Evolutionary conservation across 108 stramenopile genomes (phyloP).

Genomic region (Cyclotella baltica): DNA sequence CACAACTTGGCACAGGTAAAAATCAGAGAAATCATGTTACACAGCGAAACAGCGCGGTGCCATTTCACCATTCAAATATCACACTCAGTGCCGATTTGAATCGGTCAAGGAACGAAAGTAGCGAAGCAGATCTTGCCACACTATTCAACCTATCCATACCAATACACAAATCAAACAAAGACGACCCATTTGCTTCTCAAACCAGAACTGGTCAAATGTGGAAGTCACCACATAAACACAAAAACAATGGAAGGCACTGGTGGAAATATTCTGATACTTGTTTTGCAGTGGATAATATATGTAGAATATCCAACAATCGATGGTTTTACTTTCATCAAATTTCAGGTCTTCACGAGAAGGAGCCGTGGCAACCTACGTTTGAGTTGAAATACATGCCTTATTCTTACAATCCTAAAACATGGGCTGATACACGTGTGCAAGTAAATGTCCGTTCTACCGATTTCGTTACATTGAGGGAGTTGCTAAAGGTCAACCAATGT

Average conservation of each 20-base stretch:
- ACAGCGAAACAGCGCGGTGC: neutral
- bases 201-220: neutral
- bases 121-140: neutral
- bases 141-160: neutral
- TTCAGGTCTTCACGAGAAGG: too few species aligned
- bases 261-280: slow-evolving; percentile 8
- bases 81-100: neutral
- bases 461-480: neutral
- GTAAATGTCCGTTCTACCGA: neutral
- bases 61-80: neutral
- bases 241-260: neutral
- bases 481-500: neutral
- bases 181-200: slow-evolving; percentile 10
- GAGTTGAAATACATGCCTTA: neutral
- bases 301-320: neutral
- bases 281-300: slow-evolving; percentile 6
- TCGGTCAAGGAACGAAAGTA: too few species aligned
- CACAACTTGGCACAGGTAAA: neutral
- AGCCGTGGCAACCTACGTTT: neutral
- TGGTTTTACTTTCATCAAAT: neutral
- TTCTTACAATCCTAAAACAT: neutral
- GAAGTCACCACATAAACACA: neutral
- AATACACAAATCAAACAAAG: neutral
- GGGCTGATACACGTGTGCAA: neutral
- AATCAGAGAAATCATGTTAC: neutral